Evolutionary conservation across 192 early-diverging fungal genomes (phyloP), one percentile per base, ranked within the genome.

Genomic region (Dissophora ornata): DNA sequence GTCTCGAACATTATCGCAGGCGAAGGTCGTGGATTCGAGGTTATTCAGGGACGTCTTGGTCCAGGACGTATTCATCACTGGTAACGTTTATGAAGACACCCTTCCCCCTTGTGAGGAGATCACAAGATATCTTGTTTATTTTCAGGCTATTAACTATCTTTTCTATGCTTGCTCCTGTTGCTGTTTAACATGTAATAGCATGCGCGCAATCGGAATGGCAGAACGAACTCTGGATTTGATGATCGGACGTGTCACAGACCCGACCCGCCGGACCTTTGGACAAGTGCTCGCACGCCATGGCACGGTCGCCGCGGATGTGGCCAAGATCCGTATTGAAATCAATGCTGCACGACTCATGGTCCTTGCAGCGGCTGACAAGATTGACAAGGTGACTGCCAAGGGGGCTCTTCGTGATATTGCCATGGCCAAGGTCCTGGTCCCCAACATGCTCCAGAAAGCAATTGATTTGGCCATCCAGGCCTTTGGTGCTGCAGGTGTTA

Each of bases 31-130:
- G 97, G 97, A 0, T 99, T 99, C 78, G 97, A 99, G 70, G 87
- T 99, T 45, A 93, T 99, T 66, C 97, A 99, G 85, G 97, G 96
- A 18, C 86, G 97, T 6, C 85, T 99, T 32, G 97, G 97, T 6
- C 97, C 97, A 28, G 91, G 93, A n/a, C 92, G 96, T 52, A 95
- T 98, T 80, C 97, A 99, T 87, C 96, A 98, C 84, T 97, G 96
- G 81, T 85, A 80, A 19, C 5, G 36, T 38, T 38, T 12, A 9
- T 9, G 36, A 38, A 38, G 7, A 12, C 36, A 12, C n/a, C n/a
- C n/a, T n/a, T n/a, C n/a, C n/a, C n/a, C n/a, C n/a, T n/a, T n/a
- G n/a, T n/a, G n/a, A n/a, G n/a, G n/a, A n/a, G n/a, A n/a, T n/a
- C n/a, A n/a, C n/a, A n/a, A n/a, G n/a, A n/a, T n/a, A n/a, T n/a